A percentile compares a stretch with the other conserved stretches of the same genome.
These are phyloP conservation scores for Cercospora nicotianae DNA, from an alignment of 2,329 filamentous ascomycete genomes.

Conservation along the genomic window DNA sequence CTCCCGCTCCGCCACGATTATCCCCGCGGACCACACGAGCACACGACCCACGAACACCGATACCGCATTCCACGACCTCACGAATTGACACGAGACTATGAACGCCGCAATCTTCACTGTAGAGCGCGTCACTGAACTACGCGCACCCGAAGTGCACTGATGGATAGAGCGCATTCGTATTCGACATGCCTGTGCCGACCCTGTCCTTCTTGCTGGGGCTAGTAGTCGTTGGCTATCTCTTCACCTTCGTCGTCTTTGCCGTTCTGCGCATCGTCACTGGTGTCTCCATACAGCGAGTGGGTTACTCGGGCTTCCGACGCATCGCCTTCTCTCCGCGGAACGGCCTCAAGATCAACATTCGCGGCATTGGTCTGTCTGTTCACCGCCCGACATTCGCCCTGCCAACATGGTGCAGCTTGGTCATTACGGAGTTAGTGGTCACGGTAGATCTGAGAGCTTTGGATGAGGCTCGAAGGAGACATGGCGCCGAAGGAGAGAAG, in stretches of 20 bases:
- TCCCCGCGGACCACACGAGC: neutral
- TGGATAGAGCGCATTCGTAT: conserved; percentile 7
- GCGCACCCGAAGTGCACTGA: neutral
- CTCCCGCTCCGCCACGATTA: neutral
- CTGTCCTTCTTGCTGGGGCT: conserved; percentile 79
- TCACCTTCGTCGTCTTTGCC: conserved; percentile 90
- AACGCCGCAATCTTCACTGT: neutral
- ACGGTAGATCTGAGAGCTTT: conserved; percentile 75
- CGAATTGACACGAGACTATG: conserved; percentile 2
- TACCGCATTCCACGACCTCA: neutral
- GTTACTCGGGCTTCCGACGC: conserved; percentile 86
- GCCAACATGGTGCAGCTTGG: conserved; percentile 92
- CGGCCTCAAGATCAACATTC: conserved; percentile 85
- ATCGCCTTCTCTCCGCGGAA: conserved; percentile 87
- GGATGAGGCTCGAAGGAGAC: conserved; percentile 35
- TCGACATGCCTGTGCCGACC: conserved; percentile 48
- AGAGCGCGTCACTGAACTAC: neutral
- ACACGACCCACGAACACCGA: neutral
- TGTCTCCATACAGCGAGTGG: conserved; percentile 91
- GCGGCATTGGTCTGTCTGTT: conserved; percentile 81
- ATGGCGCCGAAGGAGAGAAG: conserved; percentile 23
- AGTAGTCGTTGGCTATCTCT: conserved; percentile 81
- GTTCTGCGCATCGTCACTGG: conserved; percentile 89
- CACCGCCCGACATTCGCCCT: conserved; percentile 96
- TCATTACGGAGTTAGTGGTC: conserved; percentile 79